These are phyloP conservation scores for Deakozyma indianensis DNA, from an alignment of 805 yeast species.

Conservation along the genomic window DNA sequence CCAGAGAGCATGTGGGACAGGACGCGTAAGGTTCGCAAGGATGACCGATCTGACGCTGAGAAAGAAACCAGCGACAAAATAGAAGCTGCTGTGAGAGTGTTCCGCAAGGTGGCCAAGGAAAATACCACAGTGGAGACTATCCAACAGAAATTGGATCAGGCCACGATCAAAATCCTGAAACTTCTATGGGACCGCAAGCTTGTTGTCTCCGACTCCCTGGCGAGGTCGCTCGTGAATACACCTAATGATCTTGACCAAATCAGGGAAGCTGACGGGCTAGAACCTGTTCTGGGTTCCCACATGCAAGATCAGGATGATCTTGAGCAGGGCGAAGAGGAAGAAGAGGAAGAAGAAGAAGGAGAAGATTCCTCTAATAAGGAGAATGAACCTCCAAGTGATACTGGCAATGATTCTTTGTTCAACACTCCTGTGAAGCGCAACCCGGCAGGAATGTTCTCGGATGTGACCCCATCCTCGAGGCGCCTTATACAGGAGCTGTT, in stretches of 20 bases:
- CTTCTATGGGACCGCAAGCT: background rate
- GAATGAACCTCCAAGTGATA: background rate
- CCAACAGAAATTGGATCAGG: background rate
- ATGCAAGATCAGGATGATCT: background rate
- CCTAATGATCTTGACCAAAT: background rate
- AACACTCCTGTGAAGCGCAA: background rate
- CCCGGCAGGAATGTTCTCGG: background rate
- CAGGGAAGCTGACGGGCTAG: background rate
- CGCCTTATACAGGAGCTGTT: background rate
- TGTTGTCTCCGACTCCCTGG: background rate
- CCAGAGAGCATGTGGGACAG: background rate
- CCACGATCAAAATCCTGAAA: background rate
- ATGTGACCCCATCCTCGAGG: background rate
- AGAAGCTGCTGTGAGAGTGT: background rate
- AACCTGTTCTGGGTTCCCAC: background rate
- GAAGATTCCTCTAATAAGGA: background rate
- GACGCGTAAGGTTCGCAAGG: background rate
- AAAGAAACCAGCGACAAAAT: slow-evolving; percentile 1
- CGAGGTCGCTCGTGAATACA: background rate
- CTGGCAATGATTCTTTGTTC: background rate
- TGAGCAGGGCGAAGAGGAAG: slow-evolving; percentile 1
- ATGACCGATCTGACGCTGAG: background rate
- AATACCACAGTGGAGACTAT: background rate
- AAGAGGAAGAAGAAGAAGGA: slow-evolving; percentile 3
- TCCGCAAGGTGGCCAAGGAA: background rate